Evolutionary conservation across 2,329 filamentous ascomycete genomes (phyloP), one percentile per base, ranked within the genome.

Genomic region (Pezicula neosporulosa): DNA sequence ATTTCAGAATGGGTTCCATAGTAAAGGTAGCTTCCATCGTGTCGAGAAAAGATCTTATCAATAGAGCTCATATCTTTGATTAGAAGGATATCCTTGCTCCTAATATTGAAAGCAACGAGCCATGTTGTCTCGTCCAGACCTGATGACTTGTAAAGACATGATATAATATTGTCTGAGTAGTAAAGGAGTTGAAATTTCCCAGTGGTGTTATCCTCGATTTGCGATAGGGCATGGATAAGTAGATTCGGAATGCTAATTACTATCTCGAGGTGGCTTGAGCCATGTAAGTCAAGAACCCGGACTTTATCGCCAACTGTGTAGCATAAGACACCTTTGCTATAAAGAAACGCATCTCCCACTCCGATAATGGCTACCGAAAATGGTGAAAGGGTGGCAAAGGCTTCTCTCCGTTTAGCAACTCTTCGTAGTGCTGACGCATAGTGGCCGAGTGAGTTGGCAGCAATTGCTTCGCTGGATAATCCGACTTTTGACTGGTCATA

Each of bases 31-130:
- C 74, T 61, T 1, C 66, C 60, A 52, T 82, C 81, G 55, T 89
- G 86, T 9, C 87, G 79, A 3, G 87, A 85, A 64, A 90, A 89
- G 2, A 90, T 68, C 53, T 79, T 83, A 27, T 74, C 69, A 2
- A 72, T 73, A 24, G 76, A 77, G 15, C 70, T 61, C 38, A 83
- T 66, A 44, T 51, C 68, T 30, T 64, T 64, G 13, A 64, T 66
- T 12, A 76, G 66, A 2, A 81, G 60, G 15, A 83, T 55, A 21
- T 68, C 65, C 28, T 65, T 59, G 5, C 63, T 62, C 48, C 62
- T 58, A 3, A 76, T 65, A 50, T 77, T 72, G 52, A 81, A 72
- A 6, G 79, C 72, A 9, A 86, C 63, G 5, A 88, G 71, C 72
- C 76, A 83, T 54, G 73, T 70, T 52, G 71, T 68, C 2, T 68